A percentile compares a stretch with the other conserved stretches of the same genome.
Conservation (phyloP, 1,139 yeast genomes). For the Chernovozyma sophiae-reginae region DNA sequence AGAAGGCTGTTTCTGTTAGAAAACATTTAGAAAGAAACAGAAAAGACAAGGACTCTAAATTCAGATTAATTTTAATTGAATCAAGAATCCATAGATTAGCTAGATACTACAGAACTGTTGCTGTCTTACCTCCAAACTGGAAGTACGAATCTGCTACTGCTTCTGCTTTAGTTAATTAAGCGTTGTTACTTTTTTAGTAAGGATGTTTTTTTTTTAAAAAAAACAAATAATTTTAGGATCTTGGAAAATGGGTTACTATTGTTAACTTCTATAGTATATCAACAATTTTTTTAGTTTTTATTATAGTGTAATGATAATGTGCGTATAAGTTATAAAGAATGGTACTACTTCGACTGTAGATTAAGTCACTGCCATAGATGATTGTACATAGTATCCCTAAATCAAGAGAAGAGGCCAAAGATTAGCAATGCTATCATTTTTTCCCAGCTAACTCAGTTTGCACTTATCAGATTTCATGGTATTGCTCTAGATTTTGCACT, state of each 20-base stretch:
- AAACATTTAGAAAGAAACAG: constrained; percentile 99
- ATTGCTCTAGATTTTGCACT: too few species aligned
- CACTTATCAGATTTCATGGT: too few species aligned
- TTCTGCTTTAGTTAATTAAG: constrained; percentile 97
- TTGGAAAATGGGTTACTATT: background rate
- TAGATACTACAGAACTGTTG: constrained; percentile 99
- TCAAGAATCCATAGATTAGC: constrained; percentile 99
- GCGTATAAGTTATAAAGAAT: too few species aligned
- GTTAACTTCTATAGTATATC: constrained; percentile 1
- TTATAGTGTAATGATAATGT: too few species aligned
- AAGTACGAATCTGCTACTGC: constrained; percentile 99
- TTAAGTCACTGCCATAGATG: too few species aligned
- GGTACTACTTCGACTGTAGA: too few species aligned
- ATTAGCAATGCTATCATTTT: too few species aligned
- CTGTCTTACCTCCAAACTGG: constrained; percentile 99
- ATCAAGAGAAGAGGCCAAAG: too few species aligned
- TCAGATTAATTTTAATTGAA: constrained; percentile 99
- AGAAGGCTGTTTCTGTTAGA: constrained; percentile 99
- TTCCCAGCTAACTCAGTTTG: too few species aligned
- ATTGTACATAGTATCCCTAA: too few species aligned
- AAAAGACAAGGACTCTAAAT: constrained; percentile 99
- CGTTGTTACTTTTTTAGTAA: constrained; percentile 12
- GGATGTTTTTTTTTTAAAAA: constrained; percentile 1
- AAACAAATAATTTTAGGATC: constrained; percentile 1
- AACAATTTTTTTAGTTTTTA: constrained; percentile 1